A percentile compares a stretch with the other conserved stretches of the same genome.
Evolutionary conservation across 345 rosid genomes (phyloP).

Genomic region (Eucalyptus polyanthemos): DNA sequence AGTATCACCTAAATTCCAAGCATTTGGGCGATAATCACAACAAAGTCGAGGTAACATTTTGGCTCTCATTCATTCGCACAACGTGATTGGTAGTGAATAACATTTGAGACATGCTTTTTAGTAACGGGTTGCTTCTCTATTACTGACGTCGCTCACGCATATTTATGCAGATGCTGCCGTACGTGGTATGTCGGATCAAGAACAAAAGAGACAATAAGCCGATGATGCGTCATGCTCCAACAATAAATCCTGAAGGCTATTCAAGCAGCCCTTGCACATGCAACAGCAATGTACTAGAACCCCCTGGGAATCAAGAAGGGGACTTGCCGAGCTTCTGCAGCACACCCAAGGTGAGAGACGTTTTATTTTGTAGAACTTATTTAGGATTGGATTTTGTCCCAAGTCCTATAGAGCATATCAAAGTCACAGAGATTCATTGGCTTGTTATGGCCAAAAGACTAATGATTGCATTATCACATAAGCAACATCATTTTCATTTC

Average conservation of each 20-base stretch:
- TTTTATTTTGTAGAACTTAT: neutral
- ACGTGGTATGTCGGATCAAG: neutral
- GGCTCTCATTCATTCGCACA: neutral
- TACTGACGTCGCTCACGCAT: neutral
- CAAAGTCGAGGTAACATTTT: neutral
- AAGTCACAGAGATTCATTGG: neutral
- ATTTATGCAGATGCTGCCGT: neutral
- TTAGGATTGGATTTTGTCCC: neutral
- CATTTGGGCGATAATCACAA: neutral
- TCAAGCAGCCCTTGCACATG: neutral
- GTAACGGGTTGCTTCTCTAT: neutral
- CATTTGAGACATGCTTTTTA: neutral
- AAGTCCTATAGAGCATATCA: neutral
- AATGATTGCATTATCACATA: neutral
- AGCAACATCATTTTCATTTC: neutral
- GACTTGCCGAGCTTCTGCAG: neutral
- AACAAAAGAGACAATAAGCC: neutral
- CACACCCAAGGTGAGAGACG: neutral
- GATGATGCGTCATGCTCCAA: neutral
- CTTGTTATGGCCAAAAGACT: neutral
- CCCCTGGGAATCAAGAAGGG: neutral
- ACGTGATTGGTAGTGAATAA: neutral
- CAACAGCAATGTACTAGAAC: neutral
- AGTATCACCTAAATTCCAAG: neutral
- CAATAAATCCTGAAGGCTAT: neutral